Evolutionary conservation across 2,329 filamentous ascomycete genomes (phyloP), one percentile per base, ranked within the genome.

Genomic region (Clonostachys solani): DNA sequence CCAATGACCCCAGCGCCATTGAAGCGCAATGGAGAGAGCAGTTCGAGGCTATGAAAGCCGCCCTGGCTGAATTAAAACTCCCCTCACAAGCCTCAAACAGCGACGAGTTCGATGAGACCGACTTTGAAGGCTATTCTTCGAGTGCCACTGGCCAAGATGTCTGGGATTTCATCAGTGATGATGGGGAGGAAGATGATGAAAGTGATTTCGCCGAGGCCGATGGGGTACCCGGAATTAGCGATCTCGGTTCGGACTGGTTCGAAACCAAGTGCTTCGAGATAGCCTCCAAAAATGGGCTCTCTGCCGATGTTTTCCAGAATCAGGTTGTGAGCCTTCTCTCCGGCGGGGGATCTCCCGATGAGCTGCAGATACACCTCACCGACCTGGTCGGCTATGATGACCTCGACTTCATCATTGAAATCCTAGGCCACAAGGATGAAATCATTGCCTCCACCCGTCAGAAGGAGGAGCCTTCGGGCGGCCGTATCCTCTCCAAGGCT

Each of bases 371-470:
- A 60, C 83, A 86, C 38, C 76, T 99, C 35, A 90, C 89, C 0
- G 94, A 99, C 57, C 81, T 96, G 40, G 76, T 99, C 50, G 94
- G 95, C 0, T 97, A 92, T 58, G 91, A 94, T 56, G 90, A 97
- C 60, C 74, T 99, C 16, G 92, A 99, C 54, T 84, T 99, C 57
- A 86, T 97, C 46, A 92, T 92, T 52, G 89, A 96, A 52, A 72
- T 97, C n/a, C 86, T 97, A 45, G 78, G 83, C 3, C 84, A 92
- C 62, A 82, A 91, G 45, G 72, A 78, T 45, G 80, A 88, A 42
- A 81, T 97, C 41, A 64, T 84, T 12, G 67, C 76, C 5, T 66
- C 70, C 6, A 61, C 69, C 12, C 59, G 68, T 5, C 58, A 65
- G 46, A 50, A 54, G 50, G 57, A 56, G 63, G 75, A 56, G n/a